Conservation (phyloP, 2,329 filamentous ascomycete genomes). For the Aureobasidium lini region DNA sequence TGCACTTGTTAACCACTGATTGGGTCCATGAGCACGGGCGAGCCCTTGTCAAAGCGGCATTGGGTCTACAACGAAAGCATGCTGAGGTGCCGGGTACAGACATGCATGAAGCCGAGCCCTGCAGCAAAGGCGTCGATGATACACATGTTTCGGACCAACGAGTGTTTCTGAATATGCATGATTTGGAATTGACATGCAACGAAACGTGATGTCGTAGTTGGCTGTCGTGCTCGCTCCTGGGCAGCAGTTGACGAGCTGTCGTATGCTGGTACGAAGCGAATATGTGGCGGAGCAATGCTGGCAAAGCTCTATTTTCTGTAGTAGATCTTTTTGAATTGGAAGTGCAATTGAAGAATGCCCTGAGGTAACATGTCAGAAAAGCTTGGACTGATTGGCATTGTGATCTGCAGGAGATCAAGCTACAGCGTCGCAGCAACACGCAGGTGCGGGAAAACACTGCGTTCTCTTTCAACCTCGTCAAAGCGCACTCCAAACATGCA, state of each 20-base stretch:
- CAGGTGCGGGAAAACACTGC: neutral
- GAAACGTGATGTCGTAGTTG: neutral
- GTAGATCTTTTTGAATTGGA: slow-evolving; percentile 87
- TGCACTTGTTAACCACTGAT: neutral
- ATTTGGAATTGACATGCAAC: slow-evolving; percentile 12
- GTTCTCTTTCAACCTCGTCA: neutral
- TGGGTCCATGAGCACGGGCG: neutral
- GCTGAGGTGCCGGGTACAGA: neutral
- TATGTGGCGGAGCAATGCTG: neutral
- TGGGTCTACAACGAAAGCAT: slow-evolving; percentile 4
- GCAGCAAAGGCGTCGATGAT: slow-evolving; percentile 5
- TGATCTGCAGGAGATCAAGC: neutral
- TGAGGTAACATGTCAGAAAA: slow-evolving; percentile 38
- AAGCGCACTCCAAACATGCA: neutral
- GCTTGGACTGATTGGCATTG: neutral
- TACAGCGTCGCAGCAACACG: neutral
- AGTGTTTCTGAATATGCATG: slow-evolving; percentile 1
- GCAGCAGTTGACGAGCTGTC: neutral
- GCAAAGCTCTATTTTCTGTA: slow-evolving; percentile 34
- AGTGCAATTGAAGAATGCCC: slow-evolving; percentile 93
- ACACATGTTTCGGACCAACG: slow-evolving; percentile 7
- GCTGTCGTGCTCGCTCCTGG: neutral
- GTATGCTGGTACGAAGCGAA: neutral
- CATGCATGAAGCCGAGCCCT: slow-evolving; percentile 3
- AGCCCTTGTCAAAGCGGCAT: neutral